Evolutionary conservation across 208 protist genomes (phyloP).

Genomic region (Histomonas meleagridis): DNA sequence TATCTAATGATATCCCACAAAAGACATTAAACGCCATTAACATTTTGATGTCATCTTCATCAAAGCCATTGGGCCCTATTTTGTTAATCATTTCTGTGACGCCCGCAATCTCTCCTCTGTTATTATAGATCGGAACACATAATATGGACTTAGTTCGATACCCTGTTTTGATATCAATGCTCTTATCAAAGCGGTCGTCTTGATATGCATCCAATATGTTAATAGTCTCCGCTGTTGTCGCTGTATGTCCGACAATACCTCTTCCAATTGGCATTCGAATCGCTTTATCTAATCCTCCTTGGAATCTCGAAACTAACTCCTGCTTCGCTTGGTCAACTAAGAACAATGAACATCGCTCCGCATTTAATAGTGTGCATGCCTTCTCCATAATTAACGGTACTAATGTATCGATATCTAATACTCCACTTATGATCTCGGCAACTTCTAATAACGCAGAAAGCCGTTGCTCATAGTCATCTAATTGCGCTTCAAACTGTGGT

Average conservation of each 20-base stretch:
- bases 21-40: constrained; percentile 28
- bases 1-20: constrained; percentile 25
- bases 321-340: not conserved
- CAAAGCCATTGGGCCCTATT: not conserved
- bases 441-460: not conserved
- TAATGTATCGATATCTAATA: not conserved
- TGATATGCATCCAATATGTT: not conserved
- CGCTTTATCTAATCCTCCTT: not conserved
- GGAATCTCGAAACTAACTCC: not conserved
- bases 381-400: constrained; percentile 4
- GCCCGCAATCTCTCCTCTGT: constrained; percentile 30
- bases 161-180: constrained; percentile 6
- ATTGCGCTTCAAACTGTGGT: constrained; percentile 15
- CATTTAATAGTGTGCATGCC: not conserved
- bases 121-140: constrained; percentile 5
- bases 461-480: constrained; percentile 19
- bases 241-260: constrained; percentile 32
- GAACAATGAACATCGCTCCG: not conserved
- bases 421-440: not conserved
- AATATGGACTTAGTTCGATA: constrained; percentile 14
- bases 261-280: not conserved
- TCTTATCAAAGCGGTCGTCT: not conserved
- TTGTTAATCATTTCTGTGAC: constrained; percentile 36
- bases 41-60: constrained; percentile 12
- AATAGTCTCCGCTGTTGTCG: not conserved